A percentile compares a stretch with the other conserved stretches of the same genome.
phyloP scores from a whole-genome alignment of 208 protist species.

The Phytomonas sp. region DNA sequence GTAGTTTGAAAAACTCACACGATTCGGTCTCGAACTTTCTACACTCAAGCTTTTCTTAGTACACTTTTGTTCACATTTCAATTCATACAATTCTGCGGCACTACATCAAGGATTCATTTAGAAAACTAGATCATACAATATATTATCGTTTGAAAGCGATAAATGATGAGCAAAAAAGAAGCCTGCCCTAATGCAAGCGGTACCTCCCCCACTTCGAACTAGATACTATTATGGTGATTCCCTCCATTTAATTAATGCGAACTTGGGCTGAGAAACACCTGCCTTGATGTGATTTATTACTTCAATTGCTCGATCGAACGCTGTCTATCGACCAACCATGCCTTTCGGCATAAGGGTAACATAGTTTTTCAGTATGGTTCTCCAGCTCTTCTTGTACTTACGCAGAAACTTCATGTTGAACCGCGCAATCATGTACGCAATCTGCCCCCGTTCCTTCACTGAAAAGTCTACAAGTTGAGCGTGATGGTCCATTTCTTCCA shows the following conservation, averaged over 20 bases:
- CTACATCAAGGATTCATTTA: not conserved
- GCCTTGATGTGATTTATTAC: not conserved
- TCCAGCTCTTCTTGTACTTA: conserved; percentile 84
- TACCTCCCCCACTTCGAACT: not conserved
- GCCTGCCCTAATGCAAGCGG: not conserved
- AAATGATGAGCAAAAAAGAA: not conserved
- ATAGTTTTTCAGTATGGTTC: conserved; percentile 81
- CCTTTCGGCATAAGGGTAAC: conserved; percentile 77
- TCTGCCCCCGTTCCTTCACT: conserved; percentile 81
- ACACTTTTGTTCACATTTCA: not conserved
- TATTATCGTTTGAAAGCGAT: not conserved
- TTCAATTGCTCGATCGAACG: not conserved
- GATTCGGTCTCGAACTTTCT: not conserved
- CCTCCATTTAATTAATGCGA: not conserved
- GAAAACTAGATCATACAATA: not conserved
- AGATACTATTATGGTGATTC: not conserved
- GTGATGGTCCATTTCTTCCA: conserved; percentile 87
- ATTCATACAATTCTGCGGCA: not conserved
- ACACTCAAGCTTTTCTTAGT: not conserved
- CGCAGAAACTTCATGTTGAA: conserved; percentile 90
- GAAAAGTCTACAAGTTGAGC: conserved; percentile 57
- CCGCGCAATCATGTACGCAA: conserved; percentile 80
- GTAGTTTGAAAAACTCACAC: not conserved
- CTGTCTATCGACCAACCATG: not conserved
- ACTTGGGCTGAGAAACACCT: not conserved